These are phyloP conservation scores for Taxawa tesnikishii DNA, from an alignment of 2,329 filamentous ascomycete species.

Conservation along the genomic window DNA sequence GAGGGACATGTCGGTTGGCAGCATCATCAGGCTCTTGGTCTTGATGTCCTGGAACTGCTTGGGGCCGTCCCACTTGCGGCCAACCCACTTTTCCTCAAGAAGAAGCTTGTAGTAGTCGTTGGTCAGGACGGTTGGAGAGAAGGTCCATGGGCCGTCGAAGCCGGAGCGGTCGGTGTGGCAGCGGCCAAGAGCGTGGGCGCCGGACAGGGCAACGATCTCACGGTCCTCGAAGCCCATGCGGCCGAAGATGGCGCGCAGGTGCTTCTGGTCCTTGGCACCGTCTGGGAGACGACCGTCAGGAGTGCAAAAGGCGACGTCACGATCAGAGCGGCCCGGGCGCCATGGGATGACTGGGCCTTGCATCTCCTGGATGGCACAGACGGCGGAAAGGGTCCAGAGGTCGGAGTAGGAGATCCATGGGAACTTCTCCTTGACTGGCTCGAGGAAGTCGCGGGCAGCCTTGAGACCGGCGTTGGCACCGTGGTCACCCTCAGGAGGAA, in stretches of 20 bases:
- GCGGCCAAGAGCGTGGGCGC: slow-evolving; percentile 78
- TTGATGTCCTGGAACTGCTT: slow-evolving; percentile 82
- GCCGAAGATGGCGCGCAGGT: slow-evolving; percentile 84
- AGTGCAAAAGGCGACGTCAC: slow-evolving; percentile 72
- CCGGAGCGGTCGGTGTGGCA: slow-evolving; percentile 84
- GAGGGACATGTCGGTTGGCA: slow-evolving; percentile 81
- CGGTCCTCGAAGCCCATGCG: slow-evolving; percentile 97
- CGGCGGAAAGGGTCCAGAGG: slow-evolving; percentile 85
- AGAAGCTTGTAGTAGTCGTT: slow-evolving; percentile 92
- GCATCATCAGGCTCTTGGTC: slow-evolving; percentile 90
- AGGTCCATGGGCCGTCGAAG: slow-evolving; percentile 82
- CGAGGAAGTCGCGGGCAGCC: slow-evolving; percentile 79
- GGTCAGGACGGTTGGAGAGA: slow-evolving; percentile 79
- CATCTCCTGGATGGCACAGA: slow-evolving; percentile 88
- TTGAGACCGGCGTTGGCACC: slow-evolving; percentile 88
- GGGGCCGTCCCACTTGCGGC: slow-evolving; percentile 81
- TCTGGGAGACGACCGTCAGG: slow-evolving; percentile 88
- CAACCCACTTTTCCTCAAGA: slow-evolving; percentile 83
- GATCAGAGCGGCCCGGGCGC: slow-evolving; percentile 74
- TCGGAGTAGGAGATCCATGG: slow-evolving; percentile 96
- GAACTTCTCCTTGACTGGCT: slow-evolving; percentile 68
- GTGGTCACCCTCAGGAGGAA: slow-evolving; percentile 76
- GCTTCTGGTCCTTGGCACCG: slow-evolving; percentile 61
- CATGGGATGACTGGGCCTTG: slow-evolving; percentile 77
- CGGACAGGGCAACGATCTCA: slow-evolving; percentile 83